Evolutionary conservation across 2,329 filamentous ascomycete species (phyloP).

Genomic region (Xylogone sp.): DNA sequence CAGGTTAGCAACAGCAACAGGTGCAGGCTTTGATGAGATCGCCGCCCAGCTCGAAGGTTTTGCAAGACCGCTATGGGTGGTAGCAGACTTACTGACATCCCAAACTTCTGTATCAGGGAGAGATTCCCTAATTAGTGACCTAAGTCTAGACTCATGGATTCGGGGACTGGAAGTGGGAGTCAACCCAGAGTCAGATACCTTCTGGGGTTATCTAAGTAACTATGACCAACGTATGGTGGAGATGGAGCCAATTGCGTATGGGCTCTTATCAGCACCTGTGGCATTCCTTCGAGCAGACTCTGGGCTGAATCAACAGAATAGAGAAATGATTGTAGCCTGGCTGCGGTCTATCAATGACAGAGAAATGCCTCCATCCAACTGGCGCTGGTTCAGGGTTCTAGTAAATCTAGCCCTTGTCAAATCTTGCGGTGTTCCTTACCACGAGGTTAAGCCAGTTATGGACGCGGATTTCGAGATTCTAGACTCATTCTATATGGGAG

Average conservation of each 20-base stretch:
- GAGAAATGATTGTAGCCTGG: conserved; percentile 37
- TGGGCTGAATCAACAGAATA: conserved; percentile 25
- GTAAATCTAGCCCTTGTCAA: conserved; percentile 41
- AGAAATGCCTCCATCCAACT: conserved; percentile 43
- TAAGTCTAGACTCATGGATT: conserved; percentile 1
- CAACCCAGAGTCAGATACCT: conserved; percentile 31
- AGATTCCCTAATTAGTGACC: conserved; percentile 1
- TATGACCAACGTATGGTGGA: conserved; percentile 51
- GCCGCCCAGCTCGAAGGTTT: conserved; percentile 12
- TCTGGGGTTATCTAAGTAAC: conserved; percentile 43
- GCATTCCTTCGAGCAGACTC: conserved; percentile 29
- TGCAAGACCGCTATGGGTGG: conserved; percentile 10
- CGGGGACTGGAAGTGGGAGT: conserved; percentile 18
- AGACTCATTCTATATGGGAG: conserved; percentile 39
- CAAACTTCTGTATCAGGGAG: too few species aligned
- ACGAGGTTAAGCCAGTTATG: conserved; percentile 32
- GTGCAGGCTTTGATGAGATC: conserved; percentile 9
- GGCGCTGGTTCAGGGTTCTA: conserved; percentile 50
- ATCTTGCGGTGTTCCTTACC: conserved; percentile 32
- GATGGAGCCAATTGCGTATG: conserved; percentile 45
- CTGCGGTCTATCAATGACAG: conserved; percentile 37
- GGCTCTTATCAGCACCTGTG: conserved; percentile 38
- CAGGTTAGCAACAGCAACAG: conserved; percentile 3
- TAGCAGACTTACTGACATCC: conserved; percentile 4
- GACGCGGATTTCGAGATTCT: conserved; percentile 37